These are phyloP conservation scores for Hyaloscypha bicolor DNA, from an alignment of 495 filamentous ascomycete species.

Conservation along the genomic window DNA sequence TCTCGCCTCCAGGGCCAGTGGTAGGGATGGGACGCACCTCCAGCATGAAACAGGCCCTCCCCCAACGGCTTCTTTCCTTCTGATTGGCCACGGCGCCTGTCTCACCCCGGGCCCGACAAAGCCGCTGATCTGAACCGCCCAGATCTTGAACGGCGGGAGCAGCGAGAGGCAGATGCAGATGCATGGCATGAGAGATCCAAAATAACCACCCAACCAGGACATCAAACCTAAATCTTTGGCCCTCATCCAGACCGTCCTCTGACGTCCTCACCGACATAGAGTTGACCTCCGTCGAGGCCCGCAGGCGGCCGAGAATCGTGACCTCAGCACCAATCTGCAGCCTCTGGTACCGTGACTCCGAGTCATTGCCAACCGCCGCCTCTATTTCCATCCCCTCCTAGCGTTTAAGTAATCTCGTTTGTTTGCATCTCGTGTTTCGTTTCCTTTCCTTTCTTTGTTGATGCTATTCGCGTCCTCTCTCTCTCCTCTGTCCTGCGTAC, in stretches of 20 bases:
- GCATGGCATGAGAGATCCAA: not conserved
- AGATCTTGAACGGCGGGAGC: too few species aligned
- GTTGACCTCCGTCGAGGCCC: not conserved
- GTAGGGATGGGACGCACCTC: not conserved
- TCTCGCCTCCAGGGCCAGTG: not conserved
- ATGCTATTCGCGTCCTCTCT: not conserved
- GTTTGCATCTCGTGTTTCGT: not conserved
- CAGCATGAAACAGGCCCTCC: not conserved
- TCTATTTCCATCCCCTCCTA: not conserved
- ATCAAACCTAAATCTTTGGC: not conserved
- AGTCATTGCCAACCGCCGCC: not conserved
- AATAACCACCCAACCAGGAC: not conserved
- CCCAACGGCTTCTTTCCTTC: not conserved
- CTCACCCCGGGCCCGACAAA: not conserved
- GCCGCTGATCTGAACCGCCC: not conserved
- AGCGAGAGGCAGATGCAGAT: not conserved
- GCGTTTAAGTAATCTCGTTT: constrained; percentile 1
- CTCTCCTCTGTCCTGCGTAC: not conserved
- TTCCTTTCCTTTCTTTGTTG: not conserved
- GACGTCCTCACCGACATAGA: not conserved
- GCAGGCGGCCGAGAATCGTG: not conserved
- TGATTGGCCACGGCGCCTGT: not conserved
- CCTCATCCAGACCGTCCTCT: not conserved
- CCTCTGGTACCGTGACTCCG: not conserved
- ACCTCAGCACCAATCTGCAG: not conserved